Evolutionary conservation across 768 basidiomycete genomes (phyloP).

Genomic region (Amanita pseudoporphyria): DNA sequence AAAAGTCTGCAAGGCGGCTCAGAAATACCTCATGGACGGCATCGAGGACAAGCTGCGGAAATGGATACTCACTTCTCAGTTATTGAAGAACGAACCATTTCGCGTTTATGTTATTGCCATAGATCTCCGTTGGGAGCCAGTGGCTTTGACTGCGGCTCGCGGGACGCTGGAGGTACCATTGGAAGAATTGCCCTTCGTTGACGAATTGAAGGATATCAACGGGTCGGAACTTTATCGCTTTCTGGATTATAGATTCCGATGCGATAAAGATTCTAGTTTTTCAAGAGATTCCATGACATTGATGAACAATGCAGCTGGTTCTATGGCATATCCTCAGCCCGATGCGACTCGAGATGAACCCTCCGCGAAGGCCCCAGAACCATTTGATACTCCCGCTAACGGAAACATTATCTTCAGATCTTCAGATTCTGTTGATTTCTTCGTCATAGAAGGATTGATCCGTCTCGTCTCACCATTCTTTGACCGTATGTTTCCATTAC

Average conservation of each 20-base stretch:
- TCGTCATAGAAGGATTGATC: background rate
- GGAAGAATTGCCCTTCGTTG: background rate
- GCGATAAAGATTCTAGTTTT: background rate
- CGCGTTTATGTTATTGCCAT: background rate
- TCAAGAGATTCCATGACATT: background rate
- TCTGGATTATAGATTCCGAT: background rate
- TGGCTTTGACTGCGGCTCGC: conserved; percentile 18
- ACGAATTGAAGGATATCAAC: background rate
- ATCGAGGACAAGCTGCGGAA: conserved; percentile 2
- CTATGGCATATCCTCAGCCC: background rate
- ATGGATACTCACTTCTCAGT: background rate
- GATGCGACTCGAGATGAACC: background rate
- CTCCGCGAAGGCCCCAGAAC: background rate
- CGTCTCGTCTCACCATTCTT: conserved; percentile 8
- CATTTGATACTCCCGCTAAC: background rate
- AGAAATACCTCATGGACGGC: conserved; percentile 3
- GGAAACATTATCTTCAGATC: conserved; percentile 1
- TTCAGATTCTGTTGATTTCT: conserved; percentile 3
- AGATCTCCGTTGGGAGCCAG: conserved; percentile 10
- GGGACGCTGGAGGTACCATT: conserved; percentile 34
- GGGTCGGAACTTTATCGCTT: background rate
- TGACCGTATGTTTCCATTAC: conserved; percentile 20
- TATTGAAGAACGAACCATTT: background rate
- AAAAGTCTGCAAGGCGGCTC: conserved; percentile 1
- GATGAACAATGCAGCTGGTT: background rate